Evolutionary conservation across 495 filamentous ascomycete genomes (phyloP).

Genomic region (Evernia prunastri): DNA sequence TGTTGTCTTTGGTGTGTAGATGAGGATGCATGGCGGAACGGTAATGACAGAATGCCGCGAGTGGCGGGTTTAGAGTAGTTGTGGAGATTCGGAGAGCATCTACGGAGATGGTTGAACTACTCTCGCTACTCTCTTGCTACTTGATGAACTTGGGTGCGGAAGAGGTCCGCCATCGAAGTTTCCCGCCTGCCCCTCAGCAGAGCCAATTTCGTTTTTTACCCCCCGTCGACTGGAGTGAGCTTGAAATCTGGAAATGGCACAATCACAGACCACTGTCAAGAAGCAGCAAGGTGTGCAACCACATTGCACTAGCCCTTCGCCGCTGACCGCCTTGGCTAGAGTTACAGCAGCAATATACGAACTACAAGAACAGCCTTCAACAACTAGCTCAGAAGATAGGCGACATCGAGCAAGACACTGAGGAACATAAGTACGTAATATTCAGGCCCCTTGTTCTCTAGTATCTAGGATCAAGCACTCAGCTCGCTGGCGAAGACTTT

Average conservation of each 20-base stretch:
- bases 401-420: conserved; percentile 91
- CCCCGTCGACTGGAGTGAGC: background rate
- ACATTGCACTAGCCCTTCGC: background rate
- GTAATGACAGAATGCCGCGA: background rate
- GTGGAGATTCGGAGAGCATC: background rate
- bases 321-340: conserved; percentile 48
- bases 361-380: conserved; percentile 93
- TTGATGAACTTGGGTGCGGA: conserved; percentile 1
- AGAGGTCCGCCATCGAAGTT: background rate
- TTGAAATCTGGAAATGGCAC: conserved; percentile 22
- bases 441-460: background rate
- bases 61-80: background rate
- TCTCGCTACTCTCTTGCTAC: too few species aligned
- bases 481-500: conserved; percentile 17
- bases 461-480: background rate
- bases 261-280: conserved; percentile 49
- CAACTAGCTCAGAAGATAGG: conserved; percentile 93
- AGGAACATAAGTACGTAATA: conserved; percentile 81
- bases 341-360: conserved; percentile 86
- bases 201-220: too few species aligned
- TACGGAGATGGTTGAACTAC: too few species aligned
- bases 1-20: conserved; percentile 83
- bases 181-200: background rate
- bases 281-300: conserved; percentile 72
- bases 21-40: conserved; percentile 78